These are phyloP conservation scores for Colletotrichum sp. DNA, from an alignment of 2,329 filamentous ascomycete species.

Conservation along the genomic window DNA sequence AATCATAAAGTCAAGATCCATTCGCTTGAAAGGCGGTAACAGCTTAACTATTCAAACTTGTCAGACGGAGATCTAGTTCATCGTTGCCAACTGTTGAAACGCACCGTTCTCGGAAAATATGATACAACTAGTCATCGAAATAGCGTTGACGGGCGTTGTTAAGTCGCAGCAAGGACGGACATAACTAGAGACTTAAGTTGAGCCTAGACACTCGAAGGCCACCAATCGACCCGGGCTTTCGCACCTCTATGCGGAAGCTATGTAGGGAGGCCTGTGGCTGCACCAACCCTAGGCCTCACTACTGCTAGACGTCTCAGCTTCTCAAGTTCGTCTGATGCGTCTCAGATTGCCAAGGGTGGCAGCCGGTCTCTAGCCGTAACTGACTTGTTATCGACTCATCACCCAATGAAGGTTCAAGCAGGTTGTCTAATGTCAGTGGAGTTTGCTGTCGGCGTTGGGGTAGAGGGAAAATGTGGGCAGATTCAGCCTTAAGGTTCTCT, in stretches of 20 bases:
- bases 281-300: not conserved
- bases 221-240: not conserved
- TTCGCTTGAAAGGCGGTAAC: fast-evolving
- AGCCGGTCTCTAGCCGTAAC: not conserved
- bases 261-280: not conserved
- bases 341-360: not conserved
- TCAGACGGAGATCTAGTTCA: fast-evolving
- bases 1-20: not conserved
- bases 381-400: not conserved
- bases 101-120: not conserved
- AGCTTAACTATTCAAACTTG: not conserved
- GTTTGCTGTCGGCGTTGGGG: not conserved
- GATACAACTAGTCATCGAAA: not conserved
- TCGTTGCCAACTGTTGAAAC: not conserved
- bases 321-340: not conserved
- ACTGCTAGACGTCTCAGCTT: not conserved
- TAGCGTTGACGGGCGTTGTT: not conserved
- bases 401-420: not conserved
- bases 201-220: not conserved
- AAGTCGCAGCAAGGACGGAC: not conserved
- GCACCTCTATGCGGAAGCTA: not conserved
- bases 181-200: not conserved
- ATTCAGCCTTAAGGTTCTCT: not conserved
- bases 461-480: not conserved
- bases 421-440: not conserved